A percentile compares a stretch with the other conserved stretches of the same genome.
These are phyloP conservation scores for Emmonsiellopsis sp. DNA, from an alignment of 2,329 filamentous ascomycete genomes.

Conservation along the genomic window DNA sequence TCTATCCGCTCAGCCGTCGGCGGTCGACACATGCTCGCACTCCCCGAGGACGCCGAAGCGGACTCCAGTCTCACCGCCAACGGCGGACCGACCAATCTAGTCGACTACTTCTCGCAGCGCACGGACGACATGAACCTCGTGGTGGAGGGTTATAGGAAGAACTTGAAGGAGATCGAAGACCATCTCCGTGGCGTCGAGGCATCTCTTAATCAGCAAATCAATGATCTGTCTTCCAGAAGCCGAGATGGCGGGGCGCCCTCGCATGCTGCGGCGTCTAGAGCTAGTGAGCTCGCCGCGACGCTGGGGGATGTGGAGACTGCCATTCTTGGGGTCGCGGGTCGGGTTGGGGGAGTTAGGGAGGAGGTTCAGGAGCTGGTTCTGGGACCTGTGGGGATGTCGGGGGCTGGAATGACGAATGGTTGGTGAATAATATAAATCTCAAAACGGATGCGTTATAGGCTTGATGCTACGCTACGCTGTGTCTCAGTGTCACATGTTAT, in stretches of 20 bases:
- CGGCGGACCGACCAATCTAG: conserved; percentile 49
- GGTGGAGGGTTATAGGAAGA: conserved; percentile 48
- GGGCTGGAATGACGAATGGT: conserved; percentile 5
- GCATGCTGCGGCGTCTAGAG: conserved; percentile 35
- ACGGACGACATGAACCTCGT: conserved; percentile 53
- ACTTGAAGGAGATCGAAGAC: conserved; percentile 55
- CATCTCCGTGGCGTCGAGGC: conserved; percentile 56
- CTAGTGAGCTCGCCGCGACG: conserved; percentile 45
- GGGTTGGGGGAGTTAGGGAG: conserved; percentile 51
- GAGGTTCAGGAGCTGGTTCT: conserved; percentile 48
- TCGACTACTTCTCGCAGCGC: conserved; percentile 54
- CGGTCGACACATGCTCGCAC: conserved; percentile 30
- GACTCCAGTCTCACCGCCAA: conserved; percentile 36
- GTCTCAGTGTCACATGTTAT: no score
- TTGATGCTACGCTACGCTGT: no score
- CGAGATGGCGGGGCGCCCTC: conserved; percentile 27
- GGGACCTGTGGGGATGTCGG: conserved; percentile 24
- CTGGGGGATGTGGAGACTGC: conserved; percentile 57
- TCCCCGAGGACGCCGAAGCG: conserved; percentile 37
- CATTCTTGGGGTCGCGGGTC: conserved; percentile 53
- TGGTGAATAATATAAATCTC: conserved; percentile 1
- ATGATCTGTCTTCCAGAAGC: conserved; percentile 39
- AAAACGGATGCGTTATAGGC: no score
- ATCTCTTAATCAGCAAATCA: conserved; percentile 50
- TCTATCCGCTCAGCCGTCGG: conserved; percentile 29